Conservation (phyloP, 345 rosid genomes). For the Viola odorata region DNA sequence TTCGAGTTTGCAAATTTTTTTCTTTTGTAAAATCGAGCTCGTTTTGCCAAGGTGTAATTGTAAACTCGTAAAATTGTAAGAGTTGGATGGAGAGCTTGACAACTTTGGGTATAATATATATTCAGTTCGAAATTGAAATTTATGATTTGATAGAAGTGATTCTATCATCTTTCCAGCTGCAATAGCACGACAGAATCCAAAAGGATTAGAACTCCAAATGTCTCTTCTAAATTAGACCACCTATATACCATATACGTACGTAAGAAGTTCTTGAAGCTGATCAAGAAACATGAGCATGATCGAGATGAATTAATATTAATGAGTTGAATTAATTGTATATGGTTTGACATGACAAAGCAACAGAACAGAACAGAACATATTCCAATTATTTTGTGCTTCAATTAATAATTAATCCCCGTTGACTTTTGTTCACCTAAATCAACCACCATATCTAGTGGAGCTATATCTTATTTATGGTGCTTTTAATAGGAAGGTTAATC, state of each 20-base stretch:
- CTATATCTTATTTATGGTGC: slow-evolving; percentile 23
- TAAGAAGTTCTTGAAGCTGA: no score
- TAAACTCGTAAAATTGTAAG: no score
- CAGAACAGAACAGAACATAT: background rate
- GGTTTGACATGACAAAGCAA: slow-evolving; percentile 20
- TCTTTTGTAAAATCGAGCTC: no score
- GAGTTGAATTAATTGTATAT: background rate
- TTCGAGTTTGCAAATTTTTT: no score
- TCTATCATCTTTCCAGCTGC: no score
- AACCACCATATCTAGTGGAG: slow-evolving; percentile 9
- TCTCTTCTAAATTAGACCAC: slow-evolving; percentile 4
- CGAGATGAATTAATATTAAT: no score
- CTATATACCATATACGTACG: background rate
- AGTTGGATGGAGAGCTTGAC: no score
- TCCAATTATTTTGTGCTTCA: background rate
- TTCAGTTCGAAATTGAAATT: no score
- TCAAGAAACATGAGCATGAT: no score
- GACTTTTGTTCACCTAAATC: slow-evolving; percentile 18
- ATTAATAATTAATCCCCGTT: background rate
- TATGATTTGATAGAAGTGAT: no score
- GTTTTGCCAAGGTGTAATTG: no score
- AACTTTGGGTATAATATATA: no score
- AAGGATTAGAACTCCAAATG: background rate
- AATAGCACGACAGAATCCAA: background rate
- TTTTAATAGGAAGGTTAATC: background rate